Conservation (phyloP, 2,329 filamentous ascomycete species). For the Aspergillaceae sp. region DNA sequence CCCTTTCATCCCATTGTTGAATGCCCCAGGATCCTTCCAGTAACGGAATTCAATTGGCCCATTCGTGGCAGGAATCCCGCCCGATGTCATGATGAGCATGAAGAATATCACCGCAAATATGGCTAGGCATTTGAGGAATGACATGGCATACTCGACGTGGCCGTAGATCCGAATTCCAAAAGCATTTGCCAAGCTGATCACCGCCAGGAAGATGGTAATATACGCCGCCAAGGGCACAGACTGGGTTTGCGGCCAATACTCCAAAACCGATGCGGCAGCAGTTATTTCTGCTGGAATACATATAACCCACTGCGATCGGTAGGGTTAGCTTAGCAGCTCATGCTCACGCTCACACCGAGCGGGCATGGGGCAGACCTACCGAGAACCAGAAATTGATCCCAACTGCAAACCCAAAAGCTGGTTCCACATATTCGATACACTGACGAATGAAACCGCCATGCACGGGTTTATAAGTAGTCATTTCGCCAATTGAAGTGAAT, state of each 20-base stretch:
- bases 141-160: constrained; percentile 24
- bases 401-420: constrained; percentile 26
- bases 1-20: constrained; percentile 27
- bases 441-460: constrained; percentile 28
- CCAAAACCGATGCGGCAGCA: constrained; percentile 23
- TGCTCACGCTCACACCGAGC: too few relatives aligned
- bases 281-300: constrained; percentile 29
- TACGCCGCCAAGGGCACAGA: constrained; percentile 22
- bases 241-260: constrained; percentile 24
- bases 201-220: constrained; percentile 25
- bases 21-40: constrained; percentile 20
- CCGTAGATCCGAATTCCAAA: constrained; percentile 23
- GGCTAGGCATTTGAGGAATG: constrained; percentile 23
- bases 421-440: constrained; percentile 25
- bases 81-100: constrained; percentile 29
- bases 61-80: constrained; percentile 22
- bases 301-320: constrained; percentile 19
- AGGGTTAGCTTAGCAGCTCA: neutral
- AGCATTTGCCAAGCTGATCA: constrained; percentile 19
- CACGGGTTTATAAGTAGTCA: constrained; percentile 24
- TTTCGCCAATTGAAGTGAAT: constrained; percentile 27
- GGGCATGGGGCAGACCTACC: constrained; percentile 5
- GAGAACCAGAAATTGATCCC: constrained; percentile 29
- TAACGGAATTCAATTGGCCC: constrained; percentile 26
- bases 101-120: constrained; percentile 27